Base-by-base conservation (phyloP, 495 filamentous ascomycete genomes). In the Daldinia childiae region DNA sequence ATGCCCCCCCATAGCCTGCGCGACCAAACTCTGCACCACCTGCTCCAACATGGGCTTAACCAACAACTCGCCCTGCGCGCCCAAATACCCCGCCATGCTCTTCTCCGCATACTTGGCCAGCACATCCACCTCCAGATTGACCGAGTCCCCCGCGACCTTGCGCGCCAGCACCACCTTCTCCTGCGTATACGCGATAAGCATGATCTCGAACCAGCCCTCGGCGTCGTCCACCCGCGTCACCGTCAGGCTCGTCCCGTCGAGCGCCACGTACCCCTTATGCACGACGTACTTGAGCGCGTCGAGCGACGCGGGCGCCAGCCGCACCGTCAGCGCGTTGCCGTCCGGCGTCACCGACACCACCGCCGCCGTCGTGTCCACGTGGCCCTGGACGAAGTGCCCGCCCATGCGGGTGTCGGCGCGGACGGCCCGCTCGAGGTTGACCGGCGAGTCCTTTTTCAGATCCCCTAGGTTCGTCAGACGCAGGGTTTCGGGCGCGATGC, bases 41-140 rank as follows among this genome's bases (percentile, higher is more conserved):
- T 91, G 92, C 83, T 97, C 91, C 79, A 98, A 75, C 55, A 95
- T 82, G 0, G 87, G 86, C 69, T 75, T 79, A 1, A 88, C 85
- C 5, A 78, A 69, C 29, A 87, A 84, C 19, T 85, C 87, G 29
- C 85, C 83, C 36, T 79, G 82, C 7, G 83, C 83, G 45, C 82
- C 82, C 71, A 93, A 81, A 65, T 92, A 91, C n/a, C 87, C 90
- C 57, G 83, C 81, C 71, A 93, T 89, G 65, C 92, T 93, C 88
- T 98, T 99, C 89, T 98, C 96, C 19, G 98, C 94, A 78, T 98
- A 98, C 86, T 99, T 99, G 4, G 95, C 96, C 71, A 98, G 90
- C 85, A 97, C 94, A 79, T 99, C 96, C 58, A 98, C 97, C 85
- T 99, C 96, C 17, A 98, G 90, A 79, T 99, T 99, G 32, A 98